These are phyloP conservation scores for Cryphonectria japonica DNA, from an alignment of 2,329 filamentous ascomycete genomes.

Conservation along the genomic window DNA sequence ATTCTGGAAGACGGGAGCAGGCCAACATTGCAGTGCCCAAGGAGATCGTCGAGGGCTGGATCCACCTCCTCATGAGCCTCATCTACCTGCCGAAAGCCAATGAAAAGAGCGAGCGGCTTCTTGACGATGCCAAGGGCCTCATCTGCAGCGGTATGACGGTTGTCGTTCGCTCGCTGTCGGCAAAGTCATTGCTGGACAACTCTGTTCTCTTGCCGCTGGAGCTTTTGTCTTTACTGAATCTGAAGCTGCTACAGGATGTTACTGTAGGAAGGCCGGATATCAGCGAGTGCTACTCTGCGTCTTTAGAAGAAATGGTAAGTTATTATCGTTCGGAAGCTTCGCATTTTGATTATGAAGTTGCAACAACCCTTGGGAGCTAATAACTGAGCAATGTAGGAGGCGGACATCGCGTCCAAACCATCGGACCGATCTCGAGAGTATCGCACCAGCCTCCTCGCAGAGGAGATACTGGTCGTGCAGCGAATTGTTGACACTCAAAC, in stretches of 20 bases:
- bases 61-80: conserved; percentile 3
- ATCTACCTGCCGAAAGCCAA: not conserved
- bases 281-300: not conserved
- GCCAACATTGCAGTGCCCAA: not conserved
- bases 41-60: not conserved
- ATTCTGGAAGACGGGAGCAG: not conserved
- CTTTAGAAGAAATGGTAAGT: not conserved
- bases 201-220: not conserved
- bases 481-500: not conserved
- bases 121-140: not conserved
- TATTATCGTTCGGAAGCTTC: not conserved
- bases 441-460: not conserved
- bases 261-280: not conserved
- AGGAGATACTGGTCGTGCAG: not conserved
- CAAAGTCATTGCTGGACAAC: not conserved
- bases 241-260: not conserved
- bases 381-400: not conserved
- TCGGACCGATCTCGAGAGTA: not conserved
- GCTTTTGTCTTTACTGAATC: not conserved
- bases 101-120: not conserved
- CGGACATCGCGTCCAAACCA: not conserved
- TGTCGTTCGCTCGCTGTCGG: not conserved
- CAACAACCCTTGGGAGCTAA: not conserved
- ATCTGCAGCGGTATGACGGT: not conserved
- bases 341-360: not conserved